These are phyloP conservation scores for Rhodotorula glutinis DNA, from an alignment of 1,284 basidiomycete species.

Conservation along the genomic window DNA sequence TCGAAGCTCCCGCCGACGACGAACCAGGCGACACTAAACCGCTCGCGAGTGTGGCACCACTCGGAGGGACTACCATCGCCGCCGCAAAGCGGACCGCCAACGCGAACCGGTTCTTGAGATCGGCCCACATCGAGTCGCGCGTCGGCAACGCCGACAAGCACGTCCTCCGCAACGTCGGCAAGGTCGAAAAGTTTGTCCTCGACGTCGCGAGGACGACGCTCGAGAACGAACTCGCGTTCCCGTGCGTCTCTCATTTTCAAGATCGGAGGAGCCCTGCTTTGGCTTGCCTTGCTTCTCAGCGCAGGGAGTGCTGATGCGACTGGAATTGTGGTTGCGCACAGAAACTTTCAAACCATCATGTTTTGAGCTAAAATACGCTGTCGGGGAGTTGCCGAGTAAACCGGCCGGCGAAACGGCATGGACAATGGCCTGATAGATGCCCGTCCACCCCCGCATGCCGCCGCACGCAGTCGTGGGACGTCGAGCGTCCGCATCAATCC, in stretches of 20 bases:
- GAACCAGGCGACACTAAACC: background rate
- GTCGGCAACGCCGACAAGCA: conserved; percentile 96
- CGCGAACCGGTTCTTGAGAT: conserved; percentile 74
- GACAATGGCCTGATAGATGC: no score
- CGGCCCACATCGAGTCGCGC: conserved; percentile 91
- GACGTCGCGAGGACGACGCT: conserved; percentile 91
- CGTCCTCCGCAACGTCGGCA: conserved; percentile 91
- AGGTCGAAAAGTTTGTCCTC: conserved; percentile 92
- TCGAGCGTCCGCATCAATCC: no score
- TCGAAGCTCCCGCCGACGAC: conserved; percentile 45
- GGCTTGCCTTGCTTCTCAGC: fast-evolving
- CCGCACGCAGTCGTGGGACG: no score
- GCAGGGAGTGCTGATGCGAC: fast-evolving
- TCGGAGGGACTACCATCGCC: background rate
- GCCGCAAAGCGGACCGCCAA: background rate
- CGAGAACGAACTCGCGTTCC: conserved; percentile 52
- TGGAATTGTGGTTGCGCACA: background rate
- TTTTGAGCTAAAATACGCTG: no score
- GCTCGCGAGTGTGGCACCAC: background rate
- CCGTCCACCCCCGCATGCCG: no score
- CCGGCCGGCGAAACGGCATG: no score
- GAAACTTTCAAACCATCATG: conserved; percentile 38
- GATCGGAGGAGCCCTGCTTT: background rate
- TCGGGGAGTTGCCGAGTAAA: no score
- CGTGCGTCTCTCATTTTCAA: conserved; percentile 14